phyloP scores from a whole-genome alignment of 106 monocot genomes.

The Apostasia shenzhenica region DNA sequence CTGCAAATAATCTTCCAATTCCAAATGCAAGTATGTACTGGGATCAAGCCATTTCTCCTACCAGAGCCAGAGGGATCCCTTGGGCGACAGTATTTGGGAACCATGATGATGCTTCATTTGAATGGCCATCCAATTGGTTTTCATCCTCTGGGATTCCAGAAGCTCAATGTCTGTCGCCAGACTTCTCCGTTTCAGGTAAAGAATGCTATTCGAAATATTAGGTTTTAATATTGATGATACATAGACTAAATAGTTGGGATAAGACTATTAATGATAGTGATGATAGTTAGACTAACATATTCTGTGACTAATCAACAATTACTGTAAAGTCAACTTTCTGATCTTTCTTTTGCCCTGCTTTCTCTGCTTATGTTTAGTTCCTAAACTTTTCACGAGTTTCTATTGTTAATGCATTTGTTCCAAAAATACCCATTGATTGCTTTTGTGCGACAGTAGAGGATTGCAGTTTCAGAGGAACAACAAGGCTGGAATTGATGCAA shows the following conservation, averaged over 20 bases:
- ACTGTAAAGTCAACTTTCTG: too few relatives aligned
- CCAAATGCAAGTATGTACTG: slow-evolving; percentile 79
- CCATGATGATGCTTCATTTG: slow-evolving; percentile 80
- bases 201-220: not conserved
- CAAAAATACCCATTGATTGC: not conserved
- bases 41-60: slow-evolving; percentile 65
- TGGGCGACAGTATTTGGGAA: slow-evolving; percentile 84
- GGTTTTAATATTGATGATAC: too few relatives aligned
- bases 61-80: slow-evolving; percentile 68
- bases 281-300: too few relatives aligned
- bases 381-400: too few relatives aligned
- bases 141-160: slow-evolving; percentile 61
- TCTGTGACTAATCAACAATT: too few relatives aligned
- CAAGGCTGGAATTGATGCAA: slow-evolving; percentile 43
- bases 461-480: slow-evolving; percentile 67
- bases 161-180: slow-evolving; percentile 26
- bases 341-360: too few relatives aligned
- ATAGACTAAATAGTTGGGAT: too few relatives aligned
- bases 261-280: too few relatives aligned
- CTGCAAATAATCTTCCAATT: slow-evolving; percentile 82
- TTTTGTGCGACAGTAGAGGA: slow-evolving; percentile 21
- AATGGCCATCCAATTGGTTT: slow-evolving; percentile 96
- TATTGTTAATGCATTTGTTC: too few relatives aligned
- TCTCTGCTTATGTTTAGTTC: too few relatives aligned
- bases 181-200: slow-evolving; percentile 38